These are phyloP conservation scores for Pelagophyceae sp. DNA, from an alignment of 352 stramenopile genomes.

Conservation along the genomic window DNA sequence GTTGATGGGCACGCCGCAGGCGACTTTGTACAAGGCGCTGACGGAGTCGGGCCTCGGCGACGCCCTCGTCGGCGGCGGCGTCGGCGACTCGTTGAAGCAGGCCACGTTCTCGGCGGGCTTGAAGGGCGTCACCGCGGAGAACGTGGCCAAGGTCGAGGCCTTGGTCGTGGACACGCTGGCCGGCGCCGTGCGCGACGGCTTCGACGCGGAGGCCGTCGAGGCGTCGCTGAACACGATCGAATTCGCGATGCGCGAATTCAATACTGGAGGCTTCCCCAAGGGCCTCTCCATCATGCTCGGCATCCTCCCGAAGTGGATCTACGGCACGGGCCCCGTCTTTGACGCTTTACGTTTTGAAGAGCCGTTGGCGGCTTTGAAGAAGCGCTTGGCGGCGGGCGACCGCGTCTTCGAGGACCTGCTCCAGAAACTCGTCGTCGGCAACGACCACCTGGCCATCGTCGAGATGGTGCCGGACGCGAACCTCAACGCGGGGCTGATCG, in stretches of 20 bases:
- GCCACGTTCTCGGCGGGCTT: constrained; percentile 61
- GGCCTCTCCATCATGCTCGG: constrained; percentile 67
- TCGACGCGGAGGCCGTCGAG: constrained; percentile 53
- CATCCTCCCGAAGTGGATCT: constrained; percentile 63
- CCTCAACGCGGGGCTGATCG: constrained; percentile 43
- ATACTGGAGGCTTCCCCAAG: constrained; percentile 68
- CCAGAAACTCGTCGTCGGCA: constrained; percentile 54
- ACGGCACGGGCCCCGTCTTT: constrained; percentile 55
- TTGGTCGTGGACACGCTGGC: constrained; percentile 56
- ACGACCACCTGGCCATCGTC: constrained; percentile 59
- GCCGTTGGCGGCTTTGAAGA: constrained; percentile 58
- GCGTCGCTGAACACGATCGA: constrained; percentile 68
- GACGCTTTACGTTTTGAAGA: constrained; percentile 60
- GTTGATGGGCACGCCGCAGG: constrained; percentile 54
- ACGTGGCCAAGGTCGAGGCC: constrained; percentile 52
- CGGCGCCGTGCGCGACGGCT: constrained; percentile 55
- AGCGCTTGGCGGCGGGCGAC: constrained; percentile 49
- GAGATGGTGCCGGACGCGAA: constrained; percentile 58
- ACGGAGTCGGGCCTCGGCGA: constrained; percentile 58
- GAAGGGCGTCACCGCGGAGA: constrained; percentile 55
- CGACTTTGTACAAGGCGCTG: constrained; percentile 52
- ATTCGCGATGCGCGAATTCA: constrained; percentile 69
- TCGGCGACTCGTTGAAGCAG: constrained; percentile 63
- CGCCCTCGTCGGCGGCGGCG: constrained; percentile 59
- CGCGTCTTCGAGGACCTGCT: constrained; percentile 58